Evolutionary conservation across 441 rosid genomes (phyloP), one percentile per base, ranked within the genome.

Genomic region (Viola pubescens): DNA sequence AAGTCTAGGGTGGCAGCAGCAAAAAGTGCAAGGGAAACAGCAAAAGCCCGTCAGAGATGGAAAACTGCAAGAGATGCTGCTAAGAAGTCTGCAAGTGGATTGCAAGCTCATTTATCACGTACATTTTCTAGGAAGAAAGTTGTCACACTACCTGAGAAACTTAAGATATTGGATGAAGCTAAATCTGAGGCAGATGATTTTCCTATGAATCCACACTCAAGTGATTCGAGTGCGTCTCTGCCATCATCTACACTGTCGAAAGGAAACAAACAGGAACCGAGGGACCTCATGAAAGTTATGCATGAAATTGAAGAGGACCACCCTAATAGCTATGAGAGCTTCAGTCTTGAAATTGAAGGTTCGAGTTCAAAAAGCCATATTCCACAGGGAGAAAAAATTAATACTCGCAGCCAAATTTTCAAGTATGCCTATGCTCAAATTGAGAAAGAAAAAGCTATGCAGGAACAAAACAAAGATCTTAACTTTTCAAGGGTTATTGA

Each of bases 1-100:
- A 87, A 87, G 62, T 80, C 95, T 50, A 82, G 98, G 61, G 98
- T 88, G 69, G 81, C 94, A 59, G 97, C 98, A 1, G 97, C 87
- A 48, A 82, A 76, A 79, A 81, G 76, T 66, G 83, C 81, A 45
- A 77, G 82, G 67, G 85, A 81, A 70, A 84, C 81, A 40, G 91
- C 85, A 37, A 82, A 73, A 75, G 95, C 95, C 39, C 82, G 78
- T 51, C 87, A 86, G 59, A 82, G 76, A 79, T 90, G 99, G 99
- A 79, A 76, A 75, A 45, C 75, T 59, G 96, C 94, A 66, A 82
- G 79, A 79, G 83, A 76, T 61, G 82, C 80, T 65, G 94, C 89
- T 14, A 81, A 73, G 79, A 88, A 79, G 75, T 96, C 73, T 66
- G 87, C 89, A 44, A 72, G 70, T 72, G 94, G 74, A 69, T 64